These are phyloP conservation scores for Sporothrix phasma DNA, from an alignment of 2,329 filamentous ascomycete genomes.

Conservation along the genomic window DNA sequence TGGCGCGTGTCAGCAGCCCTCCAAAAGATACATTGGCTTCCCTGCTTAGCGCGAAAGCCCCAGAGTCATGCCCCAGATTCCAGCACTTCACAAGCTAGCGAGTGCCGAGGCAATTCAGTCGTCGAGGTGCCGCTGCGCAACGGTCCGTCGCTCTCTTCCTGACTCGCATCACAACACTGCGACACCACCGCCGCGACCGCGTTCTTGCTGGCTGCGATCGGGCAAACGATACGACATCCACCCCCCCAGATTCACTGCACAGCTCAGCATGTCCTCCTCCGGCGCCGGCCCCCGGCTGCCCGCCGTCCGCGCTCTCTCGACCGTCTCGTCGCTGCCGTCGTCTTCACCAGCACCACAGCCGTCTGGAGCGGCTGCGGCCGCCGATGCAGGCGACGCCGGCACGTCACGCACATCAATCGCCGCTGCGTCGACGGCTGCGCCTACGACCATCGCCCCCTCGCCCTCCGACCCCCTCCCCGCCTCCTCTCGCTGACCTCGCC, in stretches of 20 bases:
- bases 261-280: slow-evolving; percentile 3
- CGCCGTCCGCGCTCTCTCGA: slow-evolving; percentile 12
- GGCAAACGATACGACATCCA: not conserved
- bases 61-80: not conserved
- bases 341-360: not conserved
- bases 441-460: not conserved
- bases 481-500: slow-evolving; percentile 35
- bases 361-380: not conserved
- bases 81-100: slow-evolving; percentile 3
- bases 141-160: not conserved
- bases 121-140: not conserved
- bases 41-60: not conserved
- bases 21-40: not conserved
- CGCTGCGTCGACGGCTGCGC: not conserved
- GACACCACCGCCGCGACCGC: not conserved
- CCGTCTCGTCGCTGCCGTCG: slow-evolving; percentile 9
- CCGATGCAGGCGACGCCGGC: not conserved
- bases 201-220: not conserved
- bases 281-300: slow-evolving; percentile 4
- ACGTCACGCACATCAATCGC: not conserved
- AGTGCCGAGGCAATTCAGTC: slow-evolving; percentile 9
- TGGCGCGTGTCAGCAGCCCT: not conserved
- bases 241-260: too few relatives aligned
- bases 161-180: not conserved
- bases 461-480: not conserved